These are phyloP conservation scores for Geoglossum cookeanum DNA, from an alignment of 2,329 filamentous ascomycete genomes.

Conservation along the genomic window DNA sequence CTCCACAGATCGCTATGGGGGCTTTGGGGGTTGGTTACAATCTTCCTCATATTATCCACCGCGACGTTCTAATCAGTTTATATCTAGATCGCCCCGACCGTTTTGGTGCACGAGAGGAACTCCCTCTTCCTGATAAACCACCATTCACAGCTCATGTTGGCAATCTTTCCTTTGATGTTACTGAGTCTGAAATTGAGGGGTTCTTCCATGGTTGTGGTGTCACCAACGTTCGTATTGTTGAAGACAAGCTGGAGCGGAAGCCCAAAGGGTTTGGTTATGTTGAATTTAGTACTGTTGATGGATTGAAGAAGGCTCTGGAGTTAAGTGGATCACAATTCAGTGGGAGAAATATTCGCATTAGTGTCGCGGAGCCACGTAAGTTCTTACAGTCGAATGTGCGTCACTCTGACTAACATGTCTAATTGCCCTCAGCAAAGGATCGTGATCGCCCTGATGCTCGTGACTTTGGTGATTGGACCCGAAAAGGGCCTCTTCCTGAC, in stretches of 20 bases:
- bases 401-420: not conserved
- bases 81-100: not conserved
- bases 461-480: constrained; percentile 78
- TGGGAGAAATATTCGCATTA: constrained; percentile 77
- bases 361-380: constrained; percentile 94
- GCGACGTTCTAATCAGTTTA: not conserved
- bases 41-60: no score
- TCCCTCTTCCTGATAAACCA: constrained; percentile 77
- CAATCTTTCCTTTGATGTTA: constrained; percentile 91
- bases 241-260: constrained; percentile 82
- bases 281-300: constrained; percentile 75
- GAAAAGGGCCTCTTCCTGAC: constrained; percentile 74
- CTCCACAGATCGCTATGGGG: constrained; percentile 14
- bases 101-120: constrained; percentile 37
- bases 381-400: constrained; percentile 12
- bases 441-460: constrained; percentile 47
- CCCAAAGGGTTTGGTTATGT: constrained; percentile 98
- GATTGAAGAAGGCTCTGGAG: constrained; percentile 74
- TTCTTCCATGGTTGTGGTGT: constrained; percentile 77
- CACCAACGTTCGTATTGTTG: constrained; percentile 83
- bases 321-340: constrained; percentile 70
- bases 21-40: constrained; percentile 18
- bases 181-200: constrained; percentile 59
- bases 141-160: constrained; percentile 92
- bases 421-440: constrained; percentile 52